Base-by-base conservation (phyloP, 768 basidiomycete genomes). In the Omphalotus guepiniiformis region DNA sequence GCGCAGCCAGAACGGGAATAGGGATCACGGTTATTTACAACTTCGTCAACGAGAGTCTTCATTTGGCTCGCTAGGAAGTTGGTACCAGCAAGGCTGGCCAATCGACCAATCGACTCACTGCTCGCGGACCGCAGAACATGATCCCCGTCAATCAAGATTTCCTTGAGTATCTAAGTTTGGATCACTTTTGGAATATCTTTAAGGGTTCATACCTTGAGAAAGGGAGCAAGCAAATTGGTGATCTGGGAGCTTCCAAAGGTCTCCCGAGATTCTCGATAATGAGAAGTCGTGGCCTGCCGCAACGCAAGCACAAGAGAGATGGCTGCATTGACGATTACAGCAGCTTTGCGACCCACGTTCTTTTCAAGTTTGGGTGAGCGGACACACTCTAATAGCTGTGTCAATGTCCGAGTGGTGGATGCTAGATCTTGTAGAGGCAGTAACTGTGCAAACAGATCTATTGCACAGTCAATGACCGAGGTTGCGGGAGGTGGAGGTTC, bases 11-110 rank as follows among this genome's bases (percentile, higher is more conserved):
- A 94, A 15, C 96, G 82, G 19, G 85, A 85, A 52, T 89, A 78
- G 0, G 96, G 95, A 62, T 95, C 88, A 15, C 95, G 86, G 62
- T 98, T 96, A 65, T 76, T 91, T 47, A 98, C 92, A 19, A 98
- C 88, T 57, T 93, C 87, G 55, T 96, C 88, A 7, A 98, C 93
- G 3, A 97, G 73, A 52, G 82, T 82, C 63, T 96, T 96, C 52
- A 92, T 85, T 63, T 94, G 88, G 37, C 75, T 77, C 1, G 89
- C 88, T 41, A 97, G 72, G 71, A 93, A 95, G 34, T 75, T 78
- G 6, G 85, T 90, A 4, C 86, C 91, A 1, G 88, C 87, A 26
- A 95, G 68, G 55, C 81, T 87, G 6, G 90, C 86, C 6, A 98
- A 68, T 13, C 90, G 82, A 13, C 95, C 96, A 50, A 98, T 81